Percentiles rank a stretch among this genome's conserved stretches.
Evolutionary conservation across 306 rosid species (phyloP).

Genomic region (Abrus precatorius): DNA sequence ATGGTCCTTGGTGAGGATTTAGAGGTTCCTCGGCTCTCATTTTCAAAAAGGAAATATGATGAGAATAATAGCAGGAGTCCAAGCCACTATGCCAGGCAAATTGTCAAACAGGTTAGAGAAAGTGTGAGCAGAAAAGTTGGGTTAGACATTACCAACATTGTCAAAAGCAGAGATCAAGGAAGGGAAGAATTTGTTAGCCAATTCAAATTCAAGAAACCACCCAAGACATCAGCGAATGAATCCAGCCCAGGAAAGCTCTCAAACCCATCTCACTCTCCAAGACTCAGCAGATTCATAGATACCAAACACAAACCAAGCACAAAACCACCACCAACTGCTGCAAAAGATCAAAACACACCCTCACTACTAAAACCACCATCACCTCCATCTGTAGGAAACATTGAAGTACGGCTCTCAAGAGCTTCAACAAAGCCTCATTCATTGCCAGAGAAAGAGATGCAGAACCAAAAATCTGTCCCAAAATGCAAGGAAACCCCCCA

Average conservation of each 20-base stretch:
- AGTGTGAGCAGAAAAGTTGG: conserved; percentile 77
- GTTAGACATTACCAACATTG: conserved; percentile 79
- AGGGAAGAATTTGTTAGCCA: conserved; percentile 55
- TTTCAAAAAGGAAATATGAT: conserved; percentile 58
- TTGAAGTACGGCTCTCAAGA: conserved; percentile 48
- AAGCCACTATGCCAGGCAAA: conserved; percentile 78
- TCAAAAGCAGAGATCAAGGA: conserved; percentile 57
- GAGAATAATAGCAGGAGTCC: conserved; percentile 62
- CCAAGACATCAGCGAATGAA: conserved; percentile 52
- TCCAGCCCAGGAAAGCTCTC: conserved; percentile 56
- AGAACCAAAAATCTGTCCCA: conserved; percentile 41
- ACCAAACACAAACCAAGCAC: conserved; percentile 52
- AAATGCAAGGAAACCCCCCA: conserved; percentile 42
- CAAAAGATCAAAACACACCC: conserved; percentile 57
- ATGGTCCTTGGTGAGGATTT: conserved; percentile 48
- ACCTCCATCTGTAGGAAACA: conserved; percentile 41
- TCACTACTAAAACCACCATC: conserved; percentile 43
- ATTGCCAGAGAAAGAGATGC: conserved; percentile 42
- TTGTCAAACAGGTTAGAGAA: conserved; percentile 80
- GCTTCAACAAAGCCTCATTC: conserved; percentile 56
- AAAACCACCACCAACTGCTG: conserved; percentile 40
- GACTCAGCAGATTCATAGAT: conserved; percentile 65
- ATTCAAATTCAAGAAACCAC: conserved; percentile 54
- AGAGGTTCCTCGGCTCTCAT: conserved; percentile 64
- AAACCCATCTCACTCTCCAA: conserved; percentile 54